These are phyloP conservation scores for Auriculariales sp. DNA, from an alignment of 768 basidiomycete genomes.

Conservation along the genomic window DNA sequence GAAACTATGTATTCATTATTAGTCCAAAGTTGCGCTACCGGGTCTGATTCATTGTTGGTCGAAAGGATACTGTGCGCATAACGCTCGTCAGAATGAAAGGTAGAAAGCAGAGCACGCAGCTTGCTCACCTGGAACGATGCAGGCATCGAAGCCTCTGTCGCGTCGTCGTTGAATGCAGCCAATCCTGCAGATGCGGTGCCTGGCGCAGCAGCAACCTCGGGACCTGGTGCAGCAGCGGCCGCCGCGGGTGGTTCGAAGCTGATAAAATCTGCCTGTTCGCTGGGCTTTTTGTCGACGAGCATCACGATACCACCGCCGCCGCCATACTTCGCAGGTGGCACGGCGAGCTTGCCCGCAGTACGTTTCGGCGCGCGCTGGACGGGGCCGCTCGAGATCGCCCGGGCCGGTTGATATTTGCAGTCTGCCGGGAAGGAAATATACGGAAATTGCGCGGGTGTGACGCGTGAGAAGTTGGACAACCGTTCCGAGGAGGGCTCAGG, in stretches of 20 bases:
- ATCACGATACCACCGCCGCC: slow-evolving; percentile 84
- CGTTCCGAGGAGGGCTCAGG: slow-evolving; percentile 63
- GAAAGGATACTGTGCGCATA: background rate
- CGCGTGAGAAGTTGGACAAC: slow-evolving; percentile 79
- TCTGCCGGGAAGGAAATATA: slow-evolving; percentile 70
- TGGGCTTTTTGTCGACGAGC: slow-evolving; percentile 56
- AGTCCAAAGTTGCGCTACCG: too few relatives aligned
- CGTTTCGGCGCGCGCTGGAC: slow-evolving; percentile 6
- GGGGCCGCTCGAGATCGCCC: slow-evolving; percentile 44
- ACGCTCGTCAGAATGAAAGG: background rate
- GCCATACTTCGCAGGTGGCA: slow-evolving; percentile 34
- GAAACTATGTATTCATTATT: too few relatives aligned
- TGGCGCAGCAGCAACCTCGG: slow-evolving; percentile 18
- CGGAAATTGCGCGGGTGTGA: slow-evolving; percentile 78
- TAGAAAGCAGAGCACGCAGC: slow-evolving; percentile 3
- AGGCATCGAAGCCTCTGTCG: slow-evolving; percentile 63
- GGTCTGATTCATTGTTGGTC: too few relatives aligned
- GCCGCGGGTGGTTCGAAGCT: slow-evolving; percentile 32
- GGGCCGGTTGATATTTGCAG: slow-evolving; percentile 78
- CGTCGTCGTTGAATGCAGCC: slow-evolving; percentile 45
- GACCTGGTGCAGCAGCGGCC: slow-evolving; percentile 15
- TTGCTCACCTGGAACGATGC: slow-evolving; percentile 65
- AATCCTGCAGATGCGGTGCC: slow-evolving; percentile 20
- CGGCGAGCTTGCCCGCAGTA: slow-evolving; percentile 11
- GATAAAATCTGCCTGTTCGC: slow-evolving; percentile 63